phyloP scores from a whole-genome alignment of 2,329 filamentous ascomycete species.

The Epichloe scottii region DNA sequence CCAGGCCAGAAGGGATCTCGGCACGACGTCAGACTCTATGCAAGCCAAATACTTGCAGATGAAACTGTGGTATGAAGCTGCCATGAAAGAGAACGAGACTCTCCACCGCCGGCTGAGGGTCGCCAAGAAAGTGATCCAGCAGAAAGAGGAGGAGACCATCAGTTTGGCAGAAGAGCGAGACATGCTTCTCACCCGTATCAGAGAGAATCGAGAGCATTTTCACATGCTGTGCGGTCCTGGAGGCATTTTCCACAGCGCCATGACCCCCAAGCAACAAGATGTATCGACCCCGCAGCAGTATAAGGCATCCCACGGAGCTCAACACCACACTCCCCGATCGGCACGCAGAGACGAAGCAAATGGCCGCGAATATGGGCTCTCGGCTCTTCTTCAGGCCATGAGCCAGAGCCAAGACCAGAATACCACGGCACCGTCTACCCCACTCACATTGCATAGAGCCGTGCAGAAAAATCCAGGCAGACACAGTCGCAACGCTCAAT shows the following conservation, averaged over 20 bases:
- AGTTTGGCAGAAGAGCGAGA: conserved; percentile 63
- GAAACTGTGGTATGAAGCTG: conserved; percentile 51
- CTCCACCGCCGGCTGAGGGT: conserved; percentile 54
- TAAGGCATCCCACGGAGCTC: conserved; percentile 29
- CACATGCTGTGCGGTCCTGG: conserved; percentile 66
- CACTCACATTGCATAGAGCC: conserved; percentile 34
- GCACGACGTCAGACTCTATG: conserved; percentile 37
- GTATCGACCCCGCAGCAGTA: conserved; percentile 31
- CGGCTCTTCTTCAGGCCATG: conserved; percentile 68
- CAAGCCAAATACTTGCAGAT: conserved; percentile 47
- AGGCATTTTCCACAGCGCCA: conserved; percentile 49
- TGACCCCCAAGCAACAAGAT: conserved; percentile 43
- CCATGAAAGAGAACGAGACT: conserved; percentile 52
- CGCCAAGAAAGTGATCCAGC: conserved; percentile 66
- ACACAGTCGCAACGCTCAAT: conserved; percentile 67
- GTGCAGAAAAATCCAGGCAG: conserved; percentile 39
- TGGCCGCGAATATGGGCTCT: conserved; percentile 48
- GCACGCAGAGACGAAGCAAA: conserved; percentile 18
- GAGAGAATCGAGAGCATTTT: conserved; percentile 81
- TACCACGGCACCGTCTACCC: conserved; percentile 62
- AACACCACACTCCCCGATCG: conserved; percentile 38
- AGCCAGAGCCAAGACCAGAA: conserved; percentile 46
- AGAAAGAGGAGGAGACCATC: conserved; percentile 62
- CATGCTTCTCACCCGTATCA: conserved; percentile 69
- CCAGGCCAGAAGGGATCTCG: conserved; percentile 43